Base-by-base conservation (phyloP, 2,329 filamentous ascomycete species). In the Penicillium capsulatum region DNA sequence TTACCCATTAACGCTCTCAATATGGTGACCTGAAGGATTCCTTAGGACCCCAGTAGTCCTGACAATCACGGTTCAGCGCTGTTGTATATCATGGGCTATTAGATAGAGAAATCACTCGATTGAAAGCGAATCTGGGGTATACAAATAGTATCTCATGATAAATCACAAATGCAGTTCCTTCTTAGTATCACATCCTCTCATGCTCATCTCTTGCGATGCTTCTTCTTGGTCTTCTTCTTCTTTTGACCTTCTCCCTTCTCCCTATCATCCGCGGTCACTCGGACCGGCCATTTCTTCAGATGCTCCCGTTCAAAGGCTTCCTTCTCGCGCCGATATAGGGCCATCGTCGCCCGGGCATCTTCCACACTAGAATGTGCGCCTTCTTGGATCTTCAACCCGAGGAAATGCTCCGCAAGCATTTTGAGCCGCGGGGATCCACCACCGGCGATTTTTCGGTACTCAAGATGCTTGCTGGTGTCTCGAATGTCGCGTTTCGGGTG, bases 271-370 rank as follows among this genome's bases (percentile, higher is more conserved):
- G 49, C 67, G 51, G 50, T 50, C 40, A 60, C 53, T 39, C 60
- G 66, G 5, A 68, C 59, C 3, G 75, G 72, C 62, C 77, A 92
- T 41, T 77, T 79, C 63, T 80, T 82, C 40, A 81, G 71, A 61
- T 88, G 80, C 60, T 94, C 87, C 41, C 80, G 71, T 60, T 97
- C 92, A 59, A 98, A 96, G 0, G 76, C 84, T 13, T 81, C 74
- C 68, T 96, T 97, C 61, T 89, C 80, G 50, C 80, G 79, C 46
- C 86, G 76, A 59, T 94, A 97, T 29, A 98, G 69, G 40, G 91
- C 69, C 89, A 98, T 97, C 1, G 89, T 83, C 4, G 86, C 88
- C 51, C 88, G 74, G 2, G 92, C 92, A 71, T 98, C 92, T 55
- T 82, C 79, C 38, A 83, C 70, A 54, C 74, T 78, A 37, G 73